These are phyloP conservation scores for Lentinula aciculospora DNA, from an alignment of 768 basidiomycete genomes.

Conservation along the genomic window DNA sequence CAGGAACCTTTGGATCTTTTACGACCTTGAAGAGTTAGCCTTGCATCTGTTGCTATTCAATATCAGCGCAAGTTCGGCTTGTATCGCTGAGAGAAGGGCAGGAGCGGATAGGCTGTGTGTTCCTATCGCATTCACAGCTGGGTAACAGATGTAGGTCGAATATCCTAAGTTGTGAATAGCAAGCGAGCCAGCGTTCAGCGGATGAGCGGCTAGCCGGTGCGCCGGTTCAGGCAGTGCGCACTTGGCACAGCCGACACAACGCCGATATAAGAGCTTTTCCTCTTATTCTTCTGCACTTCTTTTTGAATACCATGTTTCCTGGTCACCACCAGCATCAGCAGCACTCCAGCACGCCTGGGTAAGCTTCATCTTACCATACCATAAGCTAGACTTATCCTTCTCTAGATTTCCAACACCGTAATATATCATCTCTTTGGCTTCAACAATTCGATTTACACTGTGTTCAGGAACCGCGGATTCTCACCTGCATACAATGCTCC, in stretches of 20 bases:
- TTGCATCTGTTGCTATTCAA: too few species aligned
- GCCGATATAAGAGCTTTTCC: neutral
- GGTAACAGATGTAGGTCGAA: too few species aligned
- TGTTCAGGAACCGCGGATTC: neutral
- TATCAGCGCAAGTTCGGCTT: too few species aligned
- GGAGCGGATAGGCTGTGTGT: too few species aligned
- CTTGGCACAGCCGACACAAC: neutral
- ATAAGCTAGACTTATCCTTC: neutral
- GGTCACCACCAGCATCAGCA: neutral
- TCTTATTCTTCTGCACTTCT: neutral
- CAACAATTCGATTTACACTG: neutral
- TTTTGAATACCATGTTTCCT: neutral
- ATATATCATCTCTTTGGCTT: neutral
- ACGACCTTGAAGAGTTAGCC: too few species aligned
- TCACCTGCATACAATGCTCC: neutral
- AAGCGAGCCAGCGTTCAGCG: too few species aligned
- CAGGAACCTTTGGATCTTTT: too few species aligned
- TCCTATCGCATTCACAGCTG: too few species aligned
- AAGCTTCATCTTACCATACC: neutral
- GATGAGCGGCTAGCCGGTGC: too few species aligned
- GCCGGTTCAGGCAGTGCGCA: too few species aligned
- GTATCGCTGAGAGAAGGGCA: too few species aligned
- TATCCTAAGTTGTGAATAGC: too few species aligned
- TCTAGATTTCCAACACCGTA: constrained; percentile 7
- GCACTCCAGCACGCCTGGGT: neutral